Evolutionary conservation across 441 rosid species (phyloP).

Genomic region (Macaranga tanarius): DNA sequence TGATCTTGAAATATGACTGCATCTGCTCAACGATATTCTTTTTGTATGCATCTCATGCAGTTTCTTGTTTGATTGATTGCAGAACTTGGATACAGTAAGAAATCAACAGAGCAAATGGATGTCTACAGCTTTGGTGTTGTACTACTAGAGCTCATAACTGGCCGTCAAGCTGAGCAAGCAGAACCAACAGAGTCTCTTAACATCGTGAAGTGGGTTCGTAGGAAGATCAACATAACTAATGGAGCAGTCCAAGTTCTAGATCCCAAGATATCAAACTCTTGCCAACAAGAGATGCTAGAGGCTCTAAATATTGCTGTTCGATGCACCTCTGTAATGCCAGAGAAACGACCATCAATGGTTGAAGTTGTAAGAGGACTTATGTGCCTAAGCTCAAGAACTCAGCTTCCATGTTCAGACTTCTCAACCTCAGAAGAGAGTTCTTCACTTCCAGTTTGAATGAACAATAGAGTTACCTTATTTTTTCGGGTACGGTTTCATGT

Average conservation of each 20-base stretch:
- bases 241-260: slow-evolving; percentile 77
- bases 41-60: background rate
- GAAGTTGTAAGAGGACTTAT: slow-evolving; percentile 68
- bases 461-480: background rate
- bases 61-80: slow-evolving; percentile 39
- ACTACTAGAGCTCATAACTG: slow-evolving; percentile 74
- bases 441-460: slow-evolving; percentile 44
- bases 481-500: slow-evolving; percentile 4
- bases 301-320: slow-evolving; percentile 67
- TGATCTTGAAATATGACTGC: no score
- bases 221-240: slow-evolving; percentile 75
- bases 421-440: slow-evolving; percentile 35
- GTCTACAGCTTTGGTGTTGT: slow-evolving; percentile 87
- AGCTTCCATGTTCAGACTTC: slow-evolving; percentile 29
- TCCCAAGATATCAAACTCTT: slow-evolving; percentile 52
- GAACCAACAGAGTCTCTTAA: slow-evolving; percentile 51
- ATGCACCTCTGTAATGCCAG: slow-evolving; percentile 75
- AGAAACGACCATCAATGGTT: slow-evolving; percentile 70
- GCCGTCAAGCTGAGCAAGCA: slow-evolving; percentile 67
- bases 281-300: slow-evolving; percentile 60
- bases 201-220: slow-evolving; percentile 79
- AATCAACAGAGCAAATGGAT: slow-evolving; percentile 79
- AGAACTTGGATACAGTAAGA: slow-evolving; percentile 73
- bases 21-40: background rate
- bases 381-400: slow-evolving; percentile 35